Conservation (phyloP, 164 flowering plant species). For the Piper longum region DNA sequence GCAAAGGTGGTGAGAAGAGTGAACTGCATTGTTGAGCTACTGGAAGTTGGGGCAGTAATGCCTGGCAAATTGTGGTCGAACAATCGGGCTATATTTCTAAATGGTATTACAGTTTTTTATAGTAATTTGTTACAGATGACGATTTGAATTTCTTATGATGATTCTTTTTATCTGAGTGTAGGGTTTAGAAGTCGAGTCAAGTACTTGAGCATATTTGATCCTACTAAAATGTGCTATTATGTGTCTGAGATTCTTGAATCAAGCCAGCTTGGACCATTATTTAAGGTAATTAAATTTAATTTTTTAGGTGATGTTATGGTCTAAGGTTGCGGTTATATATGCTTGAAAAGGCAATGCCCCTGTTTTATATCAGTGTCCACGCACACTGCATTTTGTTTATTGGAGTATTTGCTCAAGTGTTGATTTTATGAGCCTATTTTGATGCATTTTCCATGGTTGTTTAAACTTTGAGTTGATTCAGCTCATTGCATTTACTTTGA, state of each 20-base stretch:
- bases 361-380: too few species aligned
- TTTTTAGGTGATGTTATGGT: neutral
- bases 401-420: too few species aligned
- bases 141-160: neutral
- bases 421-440: too few species aligned
- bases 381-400: too few species aligned
- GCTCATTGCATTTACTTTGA: too few species aligned
- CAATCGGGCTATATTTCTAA: conserved; percentile 71
- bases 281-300: conserved; percentile 46
- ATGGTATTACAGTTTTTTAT: conserved; percentile 33
- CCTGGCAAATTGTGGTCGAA: conserved; percentile 71
- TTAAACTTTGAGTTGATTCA: too few species aligned
- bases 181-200: conserved; percentile 83
- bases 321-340: neutral
- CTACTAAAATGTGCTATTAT: conserved; percentile 51
- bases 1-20: conserved; percentile 81
- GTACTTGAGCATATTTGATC: conserved; percentile 68
- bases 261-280: conserved; percentile 55
- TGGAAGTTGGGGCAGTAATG: conserved; percentile 56
- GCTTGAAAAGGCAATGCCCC: neutral
- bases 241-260: conserved; percentile 81
- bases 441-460: too few species aligned
- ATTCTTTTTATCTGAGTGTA: conserved; percentile 22
- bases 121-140: neutral
- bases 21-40: conserved; percentile 64